phyloP scores from a whole-genome alignment of 2,329 filamentous ascomycete species.

The Scleromitrula shiraiana region DNA sequence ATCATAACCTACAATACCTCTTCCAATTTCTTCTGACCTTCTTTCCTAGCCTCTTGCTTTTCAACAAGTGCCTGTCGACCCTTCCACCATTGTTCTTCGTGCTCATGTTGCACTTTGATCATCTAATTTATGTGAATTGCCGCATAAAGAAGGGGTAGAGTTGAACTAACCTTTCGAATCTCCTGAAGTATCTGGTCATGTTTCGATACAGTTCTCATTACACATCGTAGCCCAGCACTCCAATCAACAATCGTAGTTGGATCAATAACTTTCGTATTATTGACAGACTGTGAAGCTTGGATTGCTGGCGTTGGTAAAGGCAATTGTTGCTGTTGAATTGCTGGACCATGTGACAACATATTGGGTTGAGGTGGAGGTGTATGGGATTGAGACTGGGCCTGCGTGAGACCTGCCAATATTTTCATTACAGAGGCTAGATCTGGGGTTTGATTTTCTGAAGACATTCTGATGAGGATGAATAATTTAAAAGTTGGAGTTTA shows the following conservation, averaged over 20 bases:
- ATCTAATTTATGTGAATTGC: slow-evolving; percentile 33
- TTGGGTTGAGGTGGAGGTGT: slow-evolving; percentile 24
- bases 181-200: slow-evolving; percentile 37
- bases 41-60: slow-evolving; percentile 42
- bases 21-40: slow-evolving; percentile 45
- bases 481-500: too few relatives aligned
- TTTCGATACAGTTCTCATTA: slow-evolving; percentile 40
- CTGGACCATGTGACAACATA: slow-evolving; percentile 15
- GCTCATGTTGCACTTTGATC: slow-evolving; percentile 53
- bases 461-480: slow-evolving; percentile 14
- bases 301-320: not conserved
- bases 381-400: slow-evolving; percentile 12
- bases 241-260: slow-evolving; percentile 42
- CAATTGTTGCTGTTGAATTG: slow-evolving; percentile 22
- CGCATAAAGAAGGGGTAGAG: not conserved
- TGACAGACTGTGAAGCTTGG: slow-evolving; percentile 1
- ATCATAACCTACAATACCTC: slow-evolving; percentile 41
- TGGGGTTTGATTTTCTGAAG: slow-evolving; percentile 22
- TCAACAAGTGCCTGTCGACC: slow-evolving; percentile 42
- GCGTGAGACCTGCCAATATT: slow-evolving; percentile 25
- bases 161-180: slow-evolving; percentile 33
- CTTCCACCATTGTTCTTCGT: slow-evolving; percentile 54
- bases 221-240: slow-evolving; percentile 41
- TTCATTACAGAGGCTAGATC: slow-evolving; percentile 29
- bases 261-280: slow-evolving; percentile 27